A percentile compares a stretch with the other conserved stretches of the same genome.
phyloP scores from a whole-genome alignment of 179 eudicot genomes.

The Beta lomatogona region DNA sequence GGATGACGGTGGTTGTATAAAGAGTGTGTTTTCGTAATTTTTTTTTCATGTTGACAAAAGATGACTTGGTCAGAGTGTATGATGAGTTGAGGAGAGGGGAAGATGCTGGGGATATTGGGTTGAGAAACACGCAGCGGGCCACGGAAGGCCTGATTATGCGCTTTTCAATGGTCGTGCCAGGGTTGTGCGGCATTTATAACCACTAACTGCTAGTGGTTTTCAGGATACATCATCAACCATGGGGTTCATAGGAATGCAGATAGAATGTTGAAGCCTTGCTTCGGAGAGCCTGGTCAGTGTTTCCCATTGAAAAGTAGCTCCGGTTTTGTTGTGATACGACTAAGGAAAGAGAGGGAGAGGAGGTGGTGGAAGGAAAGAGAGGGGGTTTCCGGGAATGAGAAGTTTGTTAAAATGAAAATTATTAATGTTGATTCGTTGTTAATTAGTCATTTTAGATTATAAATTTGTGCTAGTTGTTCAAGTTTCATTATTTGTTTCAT shows the following conservation, averaged over 20 bases:
- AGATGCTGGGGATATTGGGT: constrained; percentile 34
- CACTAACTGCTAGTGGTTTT: constrained; percentile 32
- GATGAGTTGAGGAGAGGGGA: constrained; percentile 51
- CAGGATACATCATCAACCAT: not conserved
- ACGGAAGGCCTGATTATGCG: constrained; percentile 83
- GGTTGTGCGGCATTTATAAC: constrained; percentile 68
- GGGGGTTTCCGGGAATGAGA: too few species aligned
- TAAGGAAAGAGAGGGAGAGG: too few species aligned
- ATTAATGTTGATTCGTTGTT: too few species aligned
- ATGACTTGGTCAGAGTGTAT: constrained; percentile 50
- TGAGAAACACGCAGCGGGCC: constrained; percentile 78
- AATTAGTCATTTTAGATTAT: too few species aligned
- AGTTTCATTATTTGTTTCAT: too few species aligned
- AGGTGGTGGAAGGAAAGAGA: too few species aligned
- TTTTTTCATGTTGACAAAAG: constrained; percentile 41
- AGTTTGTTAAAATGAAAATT: too few species aligned
- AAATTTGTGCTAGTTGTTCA: too few species aligned
- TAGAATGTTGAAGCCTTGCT: constrained; percentile 78
- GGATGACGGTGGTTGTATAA: too few species aligned
- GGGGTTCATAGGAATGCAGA: constrained; percentile 48
- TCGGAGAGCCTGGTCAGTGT: constrained; percentile 92
- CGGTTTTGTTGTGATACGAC: constrained; percentile 72
- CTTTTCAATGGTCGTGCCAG: constrained; percentile 59
- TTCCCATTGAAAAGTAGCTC: constrained; percentile 70
- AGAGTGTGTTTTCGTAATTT: too few species aligned